Evolutionary conservation across 2,329 filamentous ascomycete genomes (phyloP).

Genomic region (Fusarium newnesense): DNA sequence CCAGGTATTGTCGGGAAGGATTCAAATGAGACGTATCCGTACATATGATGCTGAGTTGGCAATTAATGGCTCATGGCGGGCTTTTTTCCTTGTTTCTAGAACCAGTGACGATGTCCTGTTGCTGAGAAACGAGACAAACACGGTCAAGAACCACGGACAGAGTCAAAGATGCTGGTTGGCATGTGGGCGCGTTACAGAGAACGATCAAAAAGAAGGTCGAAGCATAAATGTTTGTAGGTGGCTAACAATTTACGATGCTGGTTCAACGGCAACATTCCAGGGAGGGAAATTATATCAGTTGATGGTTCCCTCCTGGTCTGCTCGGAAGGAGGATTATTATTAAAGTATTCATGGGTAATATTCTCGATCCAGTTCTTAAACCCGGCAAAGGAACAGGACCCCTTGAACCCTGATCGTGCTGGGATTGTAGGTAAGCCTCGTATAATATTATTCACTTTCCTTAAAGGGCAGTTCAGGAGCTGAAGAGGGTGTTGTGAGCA

Average conservation of each 20-base stretch:
- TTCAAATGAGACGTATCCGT: background rate
- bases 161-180: background rate
- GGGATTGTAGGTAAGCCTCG: background rate
- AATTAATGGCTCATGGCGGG: background rate
- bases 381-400: background rate
- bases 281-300: background rate
- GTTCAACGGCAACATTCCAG: background rate
- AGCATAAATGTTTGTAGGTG: background rate
- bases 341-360: slow-evolving; percentile 24
- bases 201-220: background rate
- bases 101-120: background rate
- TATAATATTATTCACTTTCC: slow-evolving; percentile 21
- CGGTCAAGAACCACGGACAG: background rate
- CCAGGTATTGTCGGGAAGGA: slow-evolving; percentile 2
- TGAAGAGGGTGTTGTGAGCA: background rate
- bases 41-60: background rate
- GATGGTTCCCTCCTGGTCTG: slow-evolving; percentile 1
- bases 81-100: slow-evolving; percentile 1
- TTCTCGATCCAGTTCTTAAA: slow-evolving; percentile 15
- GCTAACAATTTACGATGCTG: background rate
- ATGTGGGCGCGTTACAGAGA: background rate
- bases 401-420: background rate
- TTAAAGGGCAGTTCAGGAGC: background rate
- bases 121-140: slow-evolving; percentile 7
- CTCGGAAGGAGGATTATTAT: slow-evolving; percentile 13